Percentiles rank a stretch among this genome's conserved stretches.
Evolutionary conservation across 441 rosid species (phyloP).

Genomic region (Eruca vesicaria): DNA sequence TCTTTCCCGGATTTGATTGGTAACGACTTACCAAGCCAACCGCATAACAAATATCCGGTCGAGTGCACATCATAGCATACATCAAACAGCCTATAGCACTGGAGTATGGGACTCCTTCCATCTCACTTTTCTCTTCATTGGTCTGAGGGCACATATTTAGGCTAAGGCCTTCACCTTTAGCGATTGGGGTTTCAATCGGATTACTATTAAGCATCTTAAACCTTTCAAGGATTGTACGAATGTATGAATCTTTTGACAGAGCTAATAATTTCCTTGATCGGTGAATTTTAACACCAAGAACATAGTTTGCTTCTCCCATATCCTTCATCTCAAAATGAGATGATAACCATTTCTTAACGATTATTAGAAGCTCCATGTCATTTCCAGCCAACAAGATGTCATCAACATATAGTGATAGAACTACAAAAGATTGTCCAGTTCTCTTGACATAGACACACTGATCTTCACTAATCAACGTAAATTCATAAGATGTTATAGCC

Average conservation of each 20-base stretch:
- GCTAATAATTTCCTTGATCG: not conserved
- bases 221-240: not conserved
- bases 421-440: not conserved
- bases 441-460: constrained; percentile 13
- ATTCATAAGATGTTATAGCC: not conserved
- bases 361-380: not conserved
- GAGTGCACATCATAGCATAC: not conserved
- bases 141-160: not conserved
- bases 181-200: not conserved
- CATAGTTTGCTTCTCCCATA: not conserved
- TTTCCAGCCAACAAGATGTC: not conserved
- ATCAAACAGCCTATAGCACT: not conserved
- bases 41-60: not conserved
- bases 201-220: not conserved
- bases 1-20: constrained; percentile 2
- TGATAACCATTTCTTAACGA: not conserved
- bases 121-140: not conserved
- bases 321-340: not conserved
- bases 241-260: not conserved
- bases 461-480: not conserved
- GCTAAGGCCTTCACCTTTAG: not conserved
- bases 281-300: not conserved
- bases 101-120: not conserved
- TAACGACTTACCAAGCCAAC: constrained; percentile 3
- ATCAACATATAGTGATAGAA: not conserved